Conservation (phyloP, 2,329 filamentous ascomycete species). For the Colletotrichum camelliae region DNA sequence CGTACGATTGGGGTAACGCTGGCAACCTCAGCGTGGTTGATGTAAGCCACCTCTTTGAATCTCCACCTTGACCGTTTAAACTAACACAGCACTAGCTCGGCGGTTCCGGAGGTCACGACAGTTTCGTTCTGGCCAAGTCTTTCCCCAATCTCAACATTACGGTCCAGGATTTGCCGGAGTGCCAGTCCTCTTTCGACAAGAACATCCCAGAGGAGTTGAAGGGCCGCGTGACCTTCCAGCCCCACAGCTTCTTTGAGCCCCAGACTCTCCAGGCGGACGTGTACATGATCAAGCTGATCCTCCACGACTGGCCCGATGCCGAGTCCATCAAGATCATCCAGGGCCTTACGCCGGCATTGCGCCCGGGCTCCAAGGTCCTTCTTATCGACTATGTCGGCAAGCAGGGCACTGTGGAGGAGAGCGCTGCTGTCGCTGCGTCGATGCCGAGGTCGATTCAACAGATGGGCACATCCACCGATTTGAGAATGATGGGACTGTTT, state of each 20-base stretch:
- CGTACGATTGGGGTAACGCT: conserved; percentile 40
- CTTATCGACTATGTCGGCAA: conserved; percentile 44
- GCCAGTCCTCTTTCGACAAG: conserved; percentile 37
- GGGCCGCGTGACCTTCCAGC: conserved; percentile 37
- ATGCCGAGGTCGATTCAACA: conserved; percentile 41
- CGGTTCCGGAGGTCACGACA: conserved; percentile 46
- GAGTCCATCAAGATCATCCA: conserved; percentile 44
- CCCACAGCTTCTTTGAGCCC: conserved; percentile 44
- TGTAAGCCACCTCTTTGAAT: conserved; percentile 31
- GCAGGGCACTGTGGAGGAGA: conserved; percentile 29
- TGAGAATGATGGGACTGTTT: conserved; percentile 56
- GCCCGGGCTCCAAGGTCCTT: conserved; percentile 45
- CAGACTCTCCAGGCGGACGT: conserved; percentile 48
- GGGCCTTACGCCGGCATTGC: conserved; percentile 47
- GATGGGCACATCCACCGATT: conserved; percentile 47
- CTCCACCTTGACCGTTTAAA: not conserved
- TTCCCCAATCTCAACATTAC: conserved; percentile 46
- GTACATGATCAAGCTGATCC: conserved; percentile 58
- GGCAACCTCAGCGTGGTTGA: conserved; percentile 44
- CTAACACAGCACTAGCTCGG: conserved; percentile 36
- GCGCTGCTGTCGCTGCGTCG: conserved; percentile 21
- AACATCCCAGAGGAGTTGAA: conserved; percentile 37
- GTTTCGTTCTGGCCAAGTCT: conserved; percentile 43
- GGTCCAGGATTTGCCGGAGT: conserved; percentile 50
- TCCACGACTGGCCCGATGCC: conserved; percentile 61